Evolutionary conservation across 345 rosid species (phyloP).

Genomic region (Camelina laxa): DNA sequence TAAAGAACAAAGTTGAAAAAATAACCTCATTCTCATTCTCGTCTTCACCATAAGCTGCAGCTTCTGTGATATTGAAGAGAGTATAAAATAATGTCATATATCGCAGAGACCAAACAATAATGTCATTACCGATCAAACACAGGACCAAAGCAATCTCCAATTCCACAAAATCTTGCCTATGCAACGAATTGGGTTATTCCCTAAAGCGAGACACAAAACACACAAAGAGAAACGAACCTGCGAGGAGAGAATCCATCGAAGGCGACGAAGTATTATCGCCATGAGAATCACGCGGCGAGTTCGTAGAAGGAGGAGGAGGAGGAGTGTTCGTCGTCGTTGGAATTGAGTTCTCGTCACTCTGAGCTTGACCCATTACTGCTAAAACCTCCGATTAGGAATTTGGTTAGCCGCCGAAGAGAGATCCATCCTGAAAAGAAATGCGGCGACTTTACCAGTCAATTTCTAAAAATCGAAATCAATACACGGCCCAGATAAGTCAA

Average conservation of each 20-base stretch:
- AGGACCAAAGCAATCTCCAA: neutral
- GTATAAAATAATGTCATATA: conserved; percentile 27
- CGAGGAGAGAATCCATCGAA: conserved; percentile 61
- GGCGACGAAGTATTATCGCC: conserved; percentile 39
- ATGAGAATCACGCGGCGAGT: conserved; percentile 30
- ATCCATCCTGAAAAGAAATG: neutral
- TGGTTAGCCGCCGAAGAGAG: conserved; percentile 27
- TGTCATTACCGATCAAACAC: conserved; percentile 1
- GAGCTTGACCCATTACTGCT: conserved; percentile 58
- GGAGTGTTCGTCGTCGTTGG: conserved; percentile 19
- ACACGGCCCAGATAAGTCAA: conserved; percentile 19
- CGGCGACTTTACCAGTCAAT: neutral
- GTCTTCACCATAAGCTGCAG: conserved; percentile 66
- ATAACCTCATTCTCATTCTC: conserved; percentile 64
- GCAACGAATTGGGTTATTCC: neutral
- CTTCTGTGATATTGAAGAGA: conserved; percentile 58
- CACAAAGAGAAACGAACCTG: conserved; percentile 43
- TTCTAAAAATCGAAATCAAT: conserved; percentile 1
- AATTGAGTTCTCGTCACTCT: conserved; percentile 41
- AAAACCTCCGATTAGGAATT: neutral
- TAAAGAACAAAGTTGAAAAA: neutral
- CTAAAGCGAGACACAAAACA: conserved; percentile 8
- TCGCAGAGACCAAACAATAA: conserved; percentile 11
- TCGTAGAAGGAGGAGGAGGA: conserved; percentile 20
- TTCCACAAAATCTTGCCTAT: neutral